Evolutionary conservation across 2,329 filamentous ascomycete genomes (phyloP).

Genomic region (Xylaria multiplex): DNA sequence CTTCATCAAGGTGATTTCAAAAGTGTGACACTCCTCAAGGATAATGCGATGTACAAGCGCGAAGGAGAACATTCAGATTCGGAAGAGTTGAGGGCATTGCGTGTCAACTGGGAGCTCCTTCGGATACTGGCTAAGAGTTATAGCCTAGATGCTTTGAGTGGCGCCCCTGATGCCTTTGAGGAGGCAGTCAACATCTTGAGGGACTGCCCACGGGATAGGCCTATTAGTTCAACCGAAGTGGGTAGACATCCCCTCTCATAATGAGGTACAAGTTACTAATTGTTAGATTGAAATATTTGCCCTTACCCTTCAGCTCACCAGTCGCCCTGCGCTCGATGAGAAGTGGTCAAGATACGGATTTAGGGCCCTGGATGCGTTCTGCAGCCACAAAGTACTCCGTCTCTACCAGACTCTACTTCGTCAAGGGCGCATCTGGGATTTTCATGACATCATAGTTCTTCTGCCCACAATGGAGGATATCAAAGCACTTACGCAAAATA

Average conservation of each 20-base stretch:
- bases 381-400: not conserved
- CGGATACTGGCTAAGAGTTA: slow-evolving; percentile 30
- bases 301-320: slow-evolving; percentile 29
- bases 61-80: slow-evolving; percentile 8
- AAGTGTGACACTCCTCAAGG: slow-evolving; percentile 32
- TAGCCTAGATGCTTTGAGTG: slow-evolving; percentile 26
- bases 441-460: slow-evolving; percentile 38
- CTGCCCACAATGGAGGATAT: slow-evolving; percentile 26
- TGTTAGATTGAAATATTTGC: slow-evolving; percentile 37
- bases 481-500: slow-evolving; percentile 18
- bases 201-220: slow-evolving; percentile 8
- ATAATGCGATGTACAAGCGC: slow-evolving; percentile 26
- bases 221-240: slow-evolving; percentile 34
- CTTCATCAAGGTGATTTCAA: slow-evolving; percentile 46
- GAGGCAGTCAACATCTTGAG: slow-evolving; percentile 24
- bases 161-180: slow-evolving; percentile 13
- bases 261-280: slow-evolving; percentile 16
- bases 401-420: slow-evolving; percentile 39
- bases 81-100: slow-evolving; percentile 28
- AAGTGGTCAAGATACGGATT: slow-evolving; percentile 20
- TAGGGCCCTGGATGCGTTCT: slow-evolving; percentile 11
- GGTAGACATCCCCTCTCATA: not conserved
- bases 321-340: slow-evolving; percentile 19
- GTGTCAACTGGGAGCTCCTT: slow-evolving; percentile 37
- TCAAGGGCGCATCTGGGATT: slow-evolving; percentile 43